Conservation (phyloP, 2,329 filamentous ascomycete genomes). For the Colletotrichum scovillei region DNA sequence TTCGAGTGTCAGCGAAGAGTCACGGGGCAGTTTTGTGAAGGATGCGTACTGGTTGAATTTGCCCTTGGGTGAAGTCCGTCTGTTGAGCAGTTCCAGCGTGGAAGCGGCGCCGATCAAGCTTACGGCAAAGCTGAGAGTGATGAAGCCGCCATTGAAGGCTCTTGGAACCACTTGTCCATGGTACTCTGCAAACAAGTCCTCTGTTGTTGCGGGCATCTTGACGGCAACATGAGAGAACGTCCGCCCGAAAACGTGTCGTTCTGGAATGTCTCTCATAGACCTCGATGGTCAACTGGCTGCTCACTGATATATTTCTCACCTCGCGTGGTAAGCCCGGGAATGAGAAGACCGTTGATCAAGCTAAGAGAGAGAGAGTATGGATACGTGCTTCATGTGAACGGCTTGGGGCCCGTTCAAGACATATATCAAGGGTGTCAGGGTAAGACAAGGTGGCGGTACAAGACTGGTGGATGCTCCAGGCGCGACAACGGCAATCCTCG, state of each 20-base stretch:
- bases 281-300: background rate
- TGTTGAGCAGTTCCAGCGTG: conserved; percentile 84
- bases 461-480: conserved; percentile 17
- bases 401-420: conserved; percentile 21
- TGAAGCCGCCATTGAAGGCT: conserved; percentile 68
- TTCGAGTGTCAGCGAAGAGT: background rate
- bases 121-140: conserved; percentile 80
- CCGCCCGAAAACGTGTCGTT: conserved; percentile 11
- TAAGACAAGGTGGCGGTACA: conserved; percentile 32
- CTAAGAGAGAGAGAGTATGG: background rate
- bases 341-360: conserved; percentile 8
- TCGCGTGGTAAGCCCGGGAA: conserved; percentile 21
- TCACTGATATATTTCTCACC: conserved; percentile 20
- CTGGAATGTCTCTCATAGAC: conserved; percentile 24
- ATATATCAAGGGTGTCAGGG: conserved; percentile 31
- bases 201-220: conserved; percentile 27
- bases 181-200: conserved; percentile 52
- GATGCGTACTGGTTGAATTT: conserved; percentile 73
- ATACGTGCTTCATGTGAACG: conserved; percentile 11
- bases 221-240: background rate
- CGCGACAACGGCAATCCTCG: conserved; percentile 13
- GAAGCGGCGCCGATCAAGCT: conserved; percentile 82
- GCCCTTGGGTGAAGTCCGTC: conserved; percentile 76
- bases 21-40: background rate
- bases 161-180: conserved; percentile 58